Conservation (phyloP, 2,329 filamentous ascomycete species). For the Ophiobolus disseminans region DNA sequence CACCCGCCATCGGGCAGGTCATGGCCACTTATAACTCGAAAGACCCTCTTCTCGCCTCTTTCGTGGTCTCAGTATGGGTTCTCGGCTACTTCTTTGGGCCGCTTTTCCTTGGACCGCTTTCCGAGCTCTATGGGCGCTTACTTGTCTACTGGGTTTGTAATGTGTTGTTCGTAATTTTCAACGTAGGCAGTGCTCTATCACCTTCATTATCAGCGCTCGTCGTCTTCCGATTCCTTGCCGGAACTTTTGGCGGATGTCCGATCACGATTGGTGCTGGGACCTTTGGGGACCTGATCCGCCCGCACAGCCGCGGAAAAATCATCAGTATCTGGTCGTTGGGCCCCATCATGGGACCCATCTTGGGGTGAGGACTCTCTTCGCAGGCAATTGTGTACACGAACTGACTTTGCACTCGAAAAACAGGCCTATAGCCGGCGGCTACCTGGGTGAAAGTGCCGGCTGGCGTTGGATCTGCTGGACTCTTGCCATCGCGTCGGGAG, state of each 20-base stretch:
- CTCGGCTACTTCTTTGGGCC: constrained; percentile 30
- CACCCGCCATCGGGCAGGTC: constrained; percentile 45
- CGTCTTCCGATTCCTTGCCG: constrained; percentile 34
- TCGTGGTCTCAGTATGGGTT: constrained; percentile 24
- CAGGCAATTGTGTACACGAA: too few species aligned
- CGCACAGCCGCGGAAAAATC: constrained; percentile 24
- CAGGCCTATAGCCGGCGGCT: constrained; percentile 21
- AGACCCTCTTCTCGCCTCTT: constrained; percentile 22
- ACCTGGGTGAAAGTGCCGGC: constrained; percentile 13
- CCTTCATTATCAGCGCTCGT: constrained; percentile 27
- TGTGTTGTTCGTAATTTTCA: constrained; percentile 57
- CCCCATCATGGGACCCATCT: constrained; percentile 17
- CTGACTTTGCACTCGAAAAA: too few species aligned
- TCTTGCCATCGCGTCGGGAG: constrained; percentile 51
- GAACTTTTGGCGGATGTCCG: constrained; percentile 22
- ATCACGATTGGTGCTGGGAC: constrained; percentile 29
- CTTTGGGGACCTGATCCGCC: constrained; percentile 28
- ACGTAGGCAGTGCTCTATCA: constrained; percentile 46
- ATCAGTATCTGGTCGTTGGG: constrained; percentile 25
- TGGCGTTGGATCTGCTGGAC: constrained; percentile 33
- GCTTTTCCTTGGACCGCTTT: constrained; percentile 28
- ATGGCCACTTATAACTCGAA: constrained; percentile 62
- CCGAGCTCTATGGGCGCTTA: constrained; percentile 33
- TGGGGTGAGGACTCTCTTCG: too few species aligned
- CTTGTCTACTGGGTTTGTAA: constrained; percentile 25